phyloP scores from a whole-genome alignment of 73 alveolate genomes.

The Paramecium biaurelia region DNA sequence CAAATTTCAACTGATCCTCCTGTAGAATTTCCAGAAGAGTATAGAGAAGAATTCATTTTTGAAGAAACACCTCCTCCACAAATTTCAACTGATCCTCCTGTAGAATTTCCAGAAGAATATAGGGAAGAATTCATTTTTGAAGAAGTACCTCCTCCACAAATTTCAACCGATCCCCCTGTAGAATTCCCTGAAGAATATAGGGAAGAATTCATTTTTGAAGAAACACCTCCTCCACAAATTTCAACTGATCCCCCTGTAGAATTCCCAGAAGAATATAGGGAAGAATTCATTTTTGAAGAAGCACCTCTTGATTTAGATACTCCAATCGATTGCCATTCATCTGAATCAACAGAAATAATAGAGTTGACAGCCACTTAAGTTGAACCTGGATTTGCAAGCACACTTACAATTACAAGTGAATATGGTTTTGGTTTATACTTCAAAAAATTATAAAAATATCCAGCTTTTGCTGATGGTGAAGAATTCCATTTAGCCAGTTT shows the following conservation, averaged over 20 bases:
- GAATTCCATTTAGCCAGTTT: constrained; percentile 11
- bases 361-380: background rate
- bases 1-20: background rate
- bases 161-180: background rate
- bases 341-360: background rate
- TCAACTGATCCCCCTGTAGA: background rate
- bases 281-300: background rate
- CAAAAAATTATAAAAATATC: background rate
- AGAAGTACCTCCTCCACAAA: background rate
- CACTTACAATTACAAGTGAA: background rate
- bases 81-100: background rate
- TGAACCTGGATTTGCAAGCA: background rate
- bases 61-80: background rate
- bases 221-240: background rate
- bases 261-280: background rate
- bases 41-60: background rate
- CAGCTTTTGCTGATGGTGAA: background rate
- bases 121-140: background rate
- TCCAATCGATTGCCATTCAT: background rate
- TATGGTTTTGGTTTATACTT: constrained; percentile 47
- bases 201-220: constrained; percentile 2
- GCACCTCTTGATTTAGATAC: background rate
- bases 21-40: background rate
- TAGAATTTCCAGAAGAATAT: background rate
- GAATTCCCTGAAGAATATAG: background rate